Percentiles rank a stretch among this genome's conserved stretches.
These are phyloP conservation scores for Trametopsis cervina DNA, from an alignment of 768 basidiomycete species.

Conservation along the genomic window DNA sequence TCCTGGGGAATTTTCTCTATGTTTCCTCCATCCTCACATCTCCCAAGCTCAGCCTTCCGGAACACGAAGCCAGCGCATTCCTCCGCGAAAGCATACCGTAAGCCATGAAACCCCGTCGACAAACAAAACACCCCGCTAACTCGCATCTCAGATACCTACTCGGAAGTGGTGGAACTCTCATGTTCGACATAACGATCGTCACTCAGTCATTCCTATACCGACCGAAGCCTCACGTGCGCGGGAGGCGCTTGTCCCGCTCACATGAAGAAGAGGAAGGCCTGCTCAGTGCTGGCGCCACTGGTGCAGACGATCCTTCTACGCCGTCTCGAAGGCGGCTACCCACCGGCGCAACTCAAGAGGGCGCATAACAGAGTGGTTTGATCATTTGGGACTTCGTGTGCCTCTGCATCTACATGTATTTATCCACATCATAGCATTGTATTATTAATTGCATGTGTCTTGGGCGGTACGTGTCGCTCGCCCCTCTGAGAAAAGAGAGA, in stretches of 20 bases:
- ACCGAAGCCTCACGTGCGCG: slow-evolving; percentile 16
- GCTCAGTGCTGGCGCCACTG: slow-evolving; percentile 18
- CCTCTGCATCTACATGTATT: not conserved
- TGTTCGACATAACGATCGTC: slow-evolving; percentile 92
- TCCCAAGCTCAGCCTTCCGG: slow-evolving; percentile 50
- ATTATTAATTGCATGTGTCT: not conserved
- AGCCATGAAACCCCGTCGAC: slow-evolving; percentile 32
- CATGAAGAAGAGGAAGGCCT: slow-evolving; percentile 25
- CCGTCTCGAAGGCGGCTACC: slow-evolving; percentile 18
- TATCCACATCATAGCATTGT: not conserved
- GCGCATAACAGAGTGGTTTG: not conserved
- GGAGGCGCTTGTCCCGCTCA: slow-evolving; percentile 16
- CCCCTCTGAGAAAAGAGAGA: too few relatives aligned
- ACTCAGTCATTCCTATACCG: slow-evolving; percentile 78
- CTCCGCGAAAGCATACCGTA: slow-evolving; percentile 82
- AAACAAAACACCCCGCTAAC: not conserved
- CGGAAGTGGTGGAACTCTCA: slow-evolving; percentile 86
- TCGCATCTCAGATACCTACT: slow-evolving; percentile 56
- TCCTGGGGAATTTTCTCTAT: slow-evolving; percentile 90
- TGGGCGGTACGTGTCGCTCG: too few relatives aligned
- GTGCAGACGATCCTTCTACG: slow-evolving; percentile 13
- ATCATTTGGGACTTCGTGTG: not conserved
- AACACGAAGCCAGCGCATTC: slow-evolving; percentile 55
- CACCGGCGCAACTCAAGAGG: slow-evolving; percentile 3
- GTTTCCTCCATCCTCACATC: slow-evolving; percentile 85